Percentiles rank a stretch among this genome's conserved stretches.
Conservation (phyloP, 768 basidiomycete genomes). For the Albatrellus ellisii region DNA sequence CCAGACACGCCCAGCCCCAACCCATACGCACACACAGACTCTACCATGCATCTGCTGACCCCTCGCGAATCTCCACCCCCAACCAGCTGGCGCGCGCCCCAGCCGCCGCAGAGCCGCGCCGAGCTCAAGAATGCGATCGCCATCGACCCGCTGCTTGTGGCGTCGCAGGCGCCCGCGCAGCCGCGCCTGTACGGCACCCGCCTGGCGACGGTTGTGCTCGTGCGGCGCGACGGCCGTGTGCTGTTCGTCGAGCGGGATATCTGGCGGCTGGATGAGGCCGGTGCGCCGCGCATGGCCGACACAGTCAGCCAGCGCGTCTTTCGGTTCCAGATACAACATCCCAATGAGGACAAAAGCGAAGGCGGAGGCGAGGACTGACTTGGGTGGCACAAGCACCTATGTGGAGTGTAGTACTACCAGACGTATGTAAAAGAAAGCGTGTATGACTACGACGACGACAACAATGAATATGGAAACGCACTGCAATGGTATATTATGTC, state of each 20-base stretch:
- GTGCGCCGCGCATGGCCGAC: slow-evolving; percentile 25
- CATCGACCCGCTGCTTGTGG: slow-evolving; percentile 35
- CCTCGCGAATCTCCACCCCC: too few relatives aligned
- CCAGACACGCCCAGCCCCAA: background rate
- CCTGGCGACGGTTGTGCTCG: slow-evolving; percentile 56
- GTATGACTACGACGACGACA: too few relatives aligned
- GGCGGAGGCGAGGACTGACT: too few relatives aligned
- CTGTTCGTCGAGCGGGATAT: slow-evolving; percentile 63
- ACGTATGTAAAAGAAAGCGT: too few relatives aligned
- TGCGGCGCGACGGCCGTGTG: slow-evolving; percentile 44
- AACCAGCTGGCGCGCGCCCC: slow-evolving; percentile 3
- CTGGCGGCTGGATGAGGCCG: slow-evolving; percentile 35
- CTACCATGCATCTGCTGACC: background rate
- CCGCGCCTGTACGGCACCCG: slow-evolving; percentile 66
- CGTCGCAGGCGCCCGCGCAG: slow-evolving; percentile 3
- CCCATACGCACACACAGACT: background rate
- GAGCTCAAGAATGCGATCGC: slow-evolving; percentile 52
- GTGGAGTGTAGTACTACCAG: too few relatives aligned
- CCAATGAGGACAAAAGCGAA: too few relatives aligned
- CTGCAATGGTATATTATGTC: too few relatives aligned
- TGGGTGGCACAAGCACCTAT: too few relatives aligned
- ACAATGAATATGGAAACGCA: too few relatives aligned
- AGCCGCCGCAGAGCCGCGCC: slow-evolving; percentile 31
- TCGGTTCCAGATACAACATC: too few relatives aligned
- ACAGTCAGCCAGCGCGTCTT: slow-evolving; percentile 35